Evolutionary conservation across 108 stramenopile genomes (phyloP), one percentile per base, ranked within the genome.

Genomic region (Cylindrotheca closterium): DNA sequence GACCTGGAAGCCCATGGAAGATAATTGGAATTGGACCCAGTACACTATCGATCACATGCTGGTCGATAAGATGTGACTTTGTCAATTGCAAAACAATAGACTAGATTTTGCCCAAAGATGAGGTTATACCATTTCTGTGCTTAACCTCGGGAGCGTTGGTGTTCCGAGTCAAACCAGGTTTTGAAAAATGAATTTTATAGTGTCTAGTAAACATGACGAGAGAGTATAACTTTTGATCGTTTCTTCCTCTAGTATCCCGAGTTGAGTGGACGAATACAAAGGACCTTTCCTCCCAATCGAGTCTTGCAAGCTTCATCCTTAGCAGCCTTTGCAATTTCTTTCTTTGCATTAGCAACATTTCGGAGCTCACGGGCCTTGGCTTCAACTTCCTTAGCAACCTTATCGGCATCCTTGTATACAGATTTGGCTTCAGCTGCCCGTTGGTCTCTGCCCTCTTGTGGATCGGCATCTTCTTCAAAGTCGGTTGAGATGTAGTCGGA

Each of bases 271-370:
- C 89, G 86, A 65, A 92, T 55, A 68, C 91, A 92, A 10, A 92
- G 50, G 19, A 88, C 33, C 67, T 94, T 94, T 47, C 93, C 93
- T 56, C 93, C 93, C 2, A 73, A 72, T 68, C 89, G 80, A 23
- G 87, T 89, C 22, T 59, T 70, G 61, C 93, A 94, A 3, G 93
- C 93, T 32, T 79, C 80, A 75, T 85, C 89, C 77, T 94, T 94
- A 21, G 85, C 85, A 25, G 59, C 68, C 58, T 77, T 81, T 32
- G 84, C 81, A 22, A 65, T 57, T 63, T 87, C 82, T 76, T 89
- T 88, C 49, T 84, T 84, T 28, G 77, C 80, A 12, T 89, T 80
- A 18, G 87, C 87, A 25, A 73, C 72, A 10, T 67, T 63, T 56
- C 85, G 79, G 27, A 72, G 51, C 24, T 70, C 70, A 31, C 63